Conservation (phyloP, 257 asterid genomes). For the Scutellaria barbata region DNA sequence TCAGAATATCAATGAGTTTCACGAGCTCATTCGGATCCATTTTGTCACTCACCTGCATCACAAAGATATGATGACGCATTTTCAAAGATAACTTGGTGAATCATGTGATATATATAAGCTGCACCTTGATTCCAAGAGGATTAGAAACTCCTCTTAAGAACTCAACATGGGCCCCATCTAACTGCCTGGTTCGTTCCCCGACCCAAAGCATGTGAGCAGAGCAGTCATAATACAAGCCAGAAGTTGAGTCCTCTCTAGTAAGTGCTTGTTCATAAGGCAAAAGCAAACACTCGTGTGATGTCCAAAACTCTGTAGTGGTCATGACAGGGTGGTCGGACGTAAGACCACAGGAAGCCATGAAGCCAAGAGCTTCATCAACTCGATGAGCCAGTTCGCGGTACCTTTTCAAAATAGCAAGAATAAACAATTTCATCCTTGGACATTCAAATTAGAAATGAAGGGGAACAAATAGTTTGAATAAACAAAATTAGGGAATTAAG, state of each 20-base stretch:
- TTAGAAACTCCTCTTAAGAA: slow-evolving; percentile 71
- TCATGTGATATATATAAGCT: background rate
- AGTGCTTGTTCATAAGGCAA: slow-evolving; percentile 79
- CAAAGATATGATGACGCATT: background rate
- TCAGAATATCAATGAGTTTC: slow-evolving; percentile 71
- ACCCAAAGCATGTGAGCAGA: slow-evolving; percentile 90
- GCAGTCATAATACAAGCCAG: slow-evolving; percentile 76
- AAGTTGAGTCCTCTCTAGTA: slow-evolving; percentile 75
- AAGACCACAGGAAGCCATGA: slow-evolving; percentile 77
- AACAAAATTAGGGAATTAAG: background rate
- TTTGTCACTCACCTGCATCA: slow-evolving; percentile 69
- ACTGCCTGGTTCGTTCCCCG: slow-evolving; percentile 79
- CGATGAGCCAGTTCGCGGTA: slow-evolving; percentile 76
- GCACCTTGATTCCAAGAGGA: slow-evolving; percentile 82
- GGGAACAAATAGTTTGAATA: background rate
- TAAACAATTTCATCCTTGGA: background rate
- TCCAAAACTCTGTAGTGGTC: slow-evolving; percentile 81
- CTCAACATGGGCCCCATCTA: slow-evolving; percentile 80
- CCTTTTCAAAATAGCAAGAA: slow-evolving; percentile 41
- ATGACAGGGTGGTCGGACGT: slow-evolving; percentile 65
- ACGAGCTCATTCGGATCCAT: slow-evolving; percentile 77
- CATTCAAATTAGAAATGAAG: background rate
- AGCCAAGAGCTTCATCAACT: slow-evolving; percentile 80
- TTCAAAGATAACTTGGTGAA: background rate
- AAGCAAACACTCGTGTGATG: slow-evolving; percentile 75